Evolutionary conservation across 1,284 basidiomycete genomes (phyloP).

Genomic region (Rhizoctonia solani): DNA sequence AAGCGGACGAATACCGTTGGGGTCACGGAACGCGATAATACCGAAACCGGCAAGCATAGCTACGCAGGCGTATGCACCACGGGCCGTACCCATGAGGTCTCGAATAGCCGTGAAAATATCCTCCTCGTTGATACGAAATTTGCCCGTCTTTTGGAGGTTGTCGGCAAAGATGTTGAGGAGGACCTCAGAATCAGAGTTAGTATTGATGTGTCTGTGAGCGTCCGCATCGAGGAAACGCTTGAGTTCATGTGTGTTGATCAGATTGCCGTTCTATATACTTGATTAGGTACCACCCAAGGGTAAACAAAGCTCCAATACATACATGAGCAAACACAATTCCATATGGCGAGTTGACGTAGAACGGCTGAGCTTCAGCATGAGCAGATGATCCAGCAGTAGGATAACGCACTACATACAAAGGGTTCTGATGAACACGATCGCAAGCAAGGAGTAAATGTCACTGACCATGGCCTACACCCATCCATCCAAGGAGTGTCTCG

Average conservation of each 20-base stretch:
- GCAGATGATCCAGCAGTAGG: conserved; percentile 98
- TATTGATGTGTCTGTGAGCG: conserved; percentile 98
- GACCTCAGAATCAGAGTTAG: conserved; percentile 96
- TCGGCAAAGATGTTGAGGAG: conserved; percentile 97
- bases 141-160: conserved; percentile 97
- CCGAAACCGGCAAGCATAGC: conserved; percentile 99
- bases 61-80: conserved; percentile 95
- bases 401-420: conserved; percentile 73
- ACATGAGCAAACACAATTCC: conserved; percentile 99
- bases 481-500: conserved; percentile 81
- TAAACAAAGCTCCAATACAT: conserved; percentile 45
- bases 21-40: conserved; percentile 97
- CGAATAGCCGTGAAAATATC: conserved; percentile 97
- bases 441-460: conserved; percentile 40
- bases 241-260: conserved; percentile 89
- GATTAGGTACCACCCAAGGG: not conserved
- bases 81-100: conserved; percentile 85
- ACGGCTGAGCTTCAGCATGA: conserved; percentile 98
- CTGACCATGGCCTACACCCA: conserved; percentile 98
- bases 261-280: conserved; percentile 85
- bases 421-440: conserved; percentile 26
- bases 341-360: conserved; percentile 99
- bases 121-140: conserved; percentile 99
- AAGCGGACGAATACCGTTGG: conserved; percentile 96
- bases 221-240: conserved; percentile 94